These are phyloP conservation scores for Heliamphora pulchella DNA, from an alignment of 179 eudicot genomes.

Conservation along the genomic window DNA sequence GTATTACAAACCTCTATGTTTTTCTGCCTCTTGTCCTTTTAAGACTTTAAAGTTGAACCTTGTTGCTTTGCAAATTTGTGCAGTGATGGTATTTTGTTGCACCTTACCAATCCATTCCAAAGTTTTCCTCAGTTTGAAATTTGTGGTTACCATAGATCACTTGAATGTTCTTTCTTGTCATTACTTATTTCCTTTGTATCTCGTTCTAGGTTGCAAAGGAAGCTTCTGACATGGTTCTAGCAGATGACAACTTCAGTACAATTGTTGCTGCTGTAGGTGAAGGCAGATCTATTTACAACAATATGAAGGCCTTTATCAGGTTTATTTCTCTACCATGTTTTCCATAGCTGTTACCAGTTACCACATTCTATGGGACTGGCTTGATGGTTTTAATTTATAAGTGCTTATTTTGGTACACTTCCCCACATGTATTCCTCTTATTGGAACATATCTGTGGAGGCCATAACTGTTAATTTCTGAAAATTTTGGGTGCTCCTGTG, in stretches of 20 bases:
- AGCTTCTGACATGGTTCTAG: constrained; percentile 95
- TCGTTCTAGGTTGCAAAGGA: constrained; percentile 83
- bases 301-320: constrained; percentile 99
- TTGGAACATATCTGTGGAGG: no score
- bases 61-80: not conserved
- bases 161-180: not conserved
- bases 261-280: constrained; percentile 94
- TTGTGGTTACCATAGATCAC: not conserved
- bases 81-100: not conserved
- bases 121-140: not conserved
- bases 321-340: constrained; percentile 14
- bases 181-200: not conserved
- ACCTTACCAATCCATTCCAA: not conserved
- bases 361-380: not conserved
- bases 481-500: no score
- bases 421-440: not conserved
- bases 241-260: constrained; percentile 96
- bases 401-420: not conserved
- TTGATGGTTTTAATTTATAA: not conserved
- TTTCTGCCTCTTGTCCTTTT: not conserved
- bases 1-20: not conserved
- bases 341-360: not conserved
- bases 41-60: not conserved
- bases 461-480: no score
- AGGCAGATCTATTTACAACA: constrained; percentile 94